Conservation (phyloP, 2,329 filamentous ascomycete species). For the Kalaharituber pfeilii region DNA sequence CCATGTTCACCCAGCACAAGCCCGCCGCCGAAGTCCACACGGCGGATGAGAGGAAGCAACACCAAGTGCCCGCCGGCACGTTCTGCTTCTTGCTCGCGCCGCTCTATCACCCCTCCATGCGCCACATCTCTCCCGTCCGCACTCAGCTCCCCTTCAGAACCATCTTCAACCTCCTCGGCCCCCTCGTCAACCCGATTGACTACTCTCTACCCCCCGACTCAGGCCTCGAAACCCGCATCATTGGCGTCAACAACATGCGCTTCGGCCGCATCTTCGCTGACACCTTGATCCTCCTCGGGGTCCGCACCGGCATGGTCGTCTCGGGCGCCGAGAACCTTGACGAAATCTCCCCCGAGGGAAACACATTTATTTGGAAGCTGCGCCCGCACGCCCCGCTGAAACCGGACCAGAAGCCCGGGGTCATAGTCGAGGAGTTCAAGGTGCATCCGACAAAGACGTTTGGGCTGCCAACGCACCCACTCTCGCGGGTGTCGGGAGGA, state of each 20-base stretch:
- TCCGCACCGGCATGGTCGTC: conserved; percentile 70
- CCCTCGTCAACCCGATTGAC: conserved; percentile 79
- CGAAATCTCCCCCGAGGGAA: conserved; percentile 81
- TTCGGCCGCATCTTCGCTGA: conserved; percentile 81
- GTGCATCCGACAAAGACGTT: conserved; percentile 65
- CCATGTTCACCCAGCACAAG: neutral
- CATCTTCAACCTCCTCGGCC: conserved; percentile 92
- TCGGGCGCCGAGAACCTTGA: conserved; percentile 92
- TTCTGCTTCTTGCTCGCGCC: conserved; percentile 94
- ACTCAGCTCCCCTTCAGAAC: conserved; percentile 84
- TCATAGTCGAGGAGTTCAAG: conserved; percentile 55
- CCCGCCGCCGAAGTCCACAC: neutral
- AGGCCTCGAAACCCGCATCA: conserved; percentile 67
- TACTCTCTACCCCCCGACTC: conserved; percentile 33
- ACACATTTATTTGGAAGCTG: conserved; percentile 76
- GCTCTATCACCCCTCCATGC: conserved; percentile 91
- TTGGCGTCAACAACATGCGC: conserved; percentile 80
- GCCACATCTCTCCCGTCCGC: conserved; percentile 67
- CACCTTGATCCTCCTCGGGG: conserved; percentile 57
- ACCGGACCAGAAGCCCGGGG: conserved; percentile 27
- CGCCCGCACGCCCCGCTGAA: conserved; percentile 30
- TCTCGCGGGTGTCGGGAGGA: conserved; percentile 63
- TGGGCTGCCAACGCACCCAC: conserved; percentile 55
- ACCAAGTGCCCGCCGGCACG: conserved; percentile 39
- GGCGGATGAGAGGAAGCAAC: conserved; percentile 23